These are phyloP conservation scores for Botryotinia globosa DNA, from an alignment of 2,329 filamentous ascomycete species.

Conservation along the genomic window DNA sequence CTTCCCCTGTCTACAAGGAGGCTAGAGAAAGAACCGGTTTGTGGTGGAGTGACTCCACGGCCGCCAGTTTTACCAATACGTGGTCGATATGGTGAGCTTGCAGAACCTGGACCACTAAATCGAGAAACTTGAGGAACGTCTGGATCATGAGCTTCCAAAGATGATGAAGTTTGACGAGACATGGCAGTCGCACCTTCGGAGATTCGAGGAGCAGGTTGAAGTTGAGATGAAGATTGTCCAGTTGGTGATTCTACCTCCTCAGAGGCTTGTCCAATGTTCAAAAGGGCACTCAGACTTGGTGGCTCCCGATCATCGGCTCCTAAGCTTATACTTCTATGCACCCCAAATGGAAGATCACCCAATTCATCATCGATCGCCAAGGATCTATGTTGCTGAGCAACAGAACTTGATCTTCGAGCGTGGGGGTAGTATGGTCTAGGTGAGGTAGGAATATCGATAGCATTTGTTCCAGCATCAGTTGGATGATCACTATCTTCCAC, in stretches of 20 bases:
- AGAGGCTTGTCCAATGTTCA: constrained; percentile 47
- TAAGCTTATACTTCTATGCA: constrained; percentile 65
- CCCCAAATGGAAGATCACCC: constrained; percentile 57
- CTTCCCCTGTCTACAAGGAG: constrained; percentile 36
- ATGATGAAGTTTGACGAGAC: constrained; percentile 34
- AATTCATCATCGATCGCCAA: constrained; percentile 57
- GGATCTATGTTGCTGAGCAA: constrained; percentile 59
- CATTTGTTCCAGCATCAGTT: constrained; percentile 55
- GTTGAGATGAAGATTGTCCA: constrained; percentile 35
- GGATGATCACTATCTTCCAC: constrained; percentile 34
- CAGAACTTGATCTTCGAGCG: constrained; percentile 65
- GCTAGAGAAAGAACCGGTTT: constrained; percentile 39
- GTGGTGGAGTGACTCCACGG: constrained; percentile 37
- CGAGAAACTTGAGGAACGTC: constrained; percentile 32
- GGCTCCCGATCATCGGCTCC: constrained; percentile 63
- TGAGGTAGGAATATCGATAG: constrained; percentile 72
- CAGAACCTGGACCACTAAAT: constrained; percentile 31
- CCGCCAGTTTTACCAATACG: constrained; percentile 36
- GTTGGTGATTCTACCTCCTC: constrained; percentile 39
- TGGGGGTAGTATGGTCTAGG: constrained; percentile 56
- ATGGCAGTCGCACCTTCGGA: constrained; percentile 31
- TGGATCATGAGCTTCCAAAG: constrained; percentile 33
- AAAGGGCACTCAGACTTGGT: constrained; percentile 61
- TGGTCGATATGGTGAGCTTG: constrained; percentile 36
- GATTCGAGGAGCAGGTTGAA: constrained; percentile 37